Base-by-base conservation (phyloP, 805 yeast genomes). In the Schizosaccharomyces japonicus region DNA sequence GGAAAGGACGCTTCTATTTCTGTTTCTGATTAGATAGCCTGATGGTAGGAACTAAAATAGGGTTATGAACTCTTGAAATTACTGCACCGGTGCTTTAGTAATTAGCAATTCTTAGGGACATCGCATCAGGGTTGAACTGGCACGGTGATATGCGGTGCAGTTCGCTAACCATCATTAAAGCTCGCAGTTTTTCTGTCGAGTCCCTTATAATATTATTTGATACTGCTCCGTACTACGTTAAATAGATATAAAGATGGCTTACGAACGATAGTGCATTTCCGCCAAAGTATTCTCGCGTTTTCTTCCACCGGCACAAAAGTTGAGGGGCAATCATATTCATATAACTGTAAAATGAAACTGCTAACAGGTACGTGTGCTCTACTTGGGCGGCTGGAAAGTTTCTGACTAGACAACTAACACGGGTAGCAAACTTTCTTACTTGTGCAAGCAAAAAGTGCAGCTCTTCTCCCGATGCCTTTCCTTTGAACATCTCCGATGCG, bases 361-460 rank as follows among this genome's bases (percentile, higher is more conserved):
- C 19, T 42, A 21, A 42, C 46, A 15, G 46, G 46, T 42, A 42
- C 3, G 25, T 10, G 3, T 15, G 32, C n/a, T n/a, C 32, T 10
- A 30, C n/a, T 30, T 30, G 15, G n/a, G 19, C 10, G 32, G 28
- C 15, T 7, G 3, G 5, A 19, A 19, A 5, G 3, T 15, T 7
- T 3, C n/a, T 26, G 7, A 1, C 15, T 39, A n/a, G 10, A 15
- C 23, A 39, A 26, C 44, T 30, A 32, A n/a, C 17, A 19, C 23
- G 27, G 13, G 87, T 98, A n/a, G 81, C 95, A 10, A 90, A 90
- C 63, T 90, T 90, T 63, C 93, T 90, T 52, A 83, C 79, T 60
- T 90, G 98, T 63, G 84, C 96, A 0, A 80, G 83, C 51, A 77
- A 78, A 57, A 56, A 75, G 1, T 90, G 98, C 58, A 83, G 78